These are phyloP conservation scores for Cicer chorassanicum DNA, from an alignment of 306 rosid genomes.

Conservation along the genomic window DNA sequence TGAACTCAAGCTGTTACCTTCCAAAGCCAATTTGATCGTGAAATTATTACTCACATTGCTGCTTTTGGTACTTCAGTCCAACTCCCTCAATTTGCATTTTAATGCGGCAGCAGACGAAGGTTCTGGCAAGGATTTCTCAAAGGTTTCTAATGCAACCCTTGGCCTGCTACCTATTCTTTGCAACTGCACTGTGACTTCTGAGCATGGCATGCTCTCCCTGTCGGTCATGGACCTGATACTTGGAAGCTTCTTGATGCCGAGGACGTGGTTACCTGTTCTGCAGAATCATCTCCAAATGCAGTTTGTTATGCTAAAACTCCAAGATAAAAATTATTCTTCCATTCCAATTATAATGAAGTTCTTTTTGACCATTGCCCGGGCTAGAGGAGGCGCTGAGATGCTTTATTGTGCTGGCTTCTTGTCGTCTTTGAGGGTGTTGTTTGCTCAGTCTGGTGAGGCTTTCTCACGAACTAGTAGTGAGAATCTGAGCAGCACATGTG, in stretches of 20 bases:
- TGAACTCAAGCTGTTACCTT: conserved; percentile 60
- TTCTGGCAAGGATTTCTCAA: conserved; percentile 62
- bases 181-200: conserved; percentile 64
- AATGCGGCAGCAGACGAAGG: conserved; percentile 48
- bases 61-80: conserved; percentile 70
- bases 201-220: conserved; percentile 69
- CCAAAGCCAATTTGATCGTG: conserved; percentile 56
- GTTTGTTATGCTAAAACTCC: conserved; percentile 70
- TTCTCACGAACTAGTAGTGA: conserved; percentile 47
- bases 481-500: conserved; percentile 50
- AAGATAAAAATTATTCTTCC: conserved; percentile 60
- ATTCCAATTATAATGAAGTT: conserved; percentile 74
- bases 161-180: conserved; percentile 83
- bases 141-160: conserved; percentile 70
- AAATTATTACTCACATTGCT: conserved; percentile 69
- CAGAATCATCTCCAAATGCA: conserved; percentile 78
- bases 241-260: conserved; percentile 67
- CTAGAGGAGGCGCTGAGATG: conserved; percentile 90
- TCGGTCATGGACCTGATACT: conserved; percentile 76
- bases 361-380: conserved; percentile 82
- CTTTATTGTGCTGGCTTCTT: conserved; percentile 75
- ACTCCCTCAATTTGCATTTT: conserved; percentile 49
- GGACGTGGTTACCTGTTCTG: conserved; percentile 83
- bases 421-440: conserved; percentile 70
- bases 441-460: conserved; percentile 56